A percentile compares a stretch with the other conserved stretches of the same genome.
Evolutionary conservation across 805 yeast species (phyloP).

Genomic region (baker's yeast (Saccharomyces cerevisiae)): DNA sequence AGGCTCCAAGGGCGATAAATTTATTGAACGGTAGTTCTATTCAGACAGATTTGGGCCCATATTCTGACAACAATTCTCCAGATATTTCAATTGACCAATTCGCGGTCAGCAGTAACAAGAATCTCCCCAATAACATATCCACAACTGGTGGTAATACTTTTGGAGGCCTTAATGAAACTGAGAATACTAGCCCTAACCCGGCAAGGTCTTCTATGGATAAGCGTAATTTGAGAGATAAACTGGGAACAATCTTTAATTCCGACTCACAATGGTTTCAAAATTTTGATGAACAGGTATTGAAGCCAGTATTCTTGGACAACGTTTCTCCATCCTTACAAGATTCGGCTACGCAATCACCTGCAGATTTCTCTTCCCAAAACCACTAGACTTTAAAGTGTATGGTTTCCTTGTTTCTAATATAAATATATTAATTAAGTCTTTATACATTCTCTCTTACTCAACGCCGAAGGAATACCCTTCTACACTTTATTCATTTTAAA

Average conservation of each 20-base stretch:
- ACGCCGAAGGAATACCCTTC: background rate
- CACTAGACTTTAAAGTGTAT: conserved; percentile 2
- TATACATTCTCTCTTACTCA: background rate
- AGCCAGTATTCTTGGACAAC: conserved; percentile 79
- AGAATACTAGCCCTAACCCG: background rate
- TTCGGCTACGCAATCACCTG: background rate
- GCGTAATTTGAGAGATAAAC: conserved; percentile 5
- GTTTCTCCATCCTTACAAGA: background rate
- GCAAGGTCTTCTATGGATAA: background rate
- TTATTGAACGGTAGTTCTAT: conserved; percentile 1
- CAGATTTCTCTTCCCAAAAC: background rate
- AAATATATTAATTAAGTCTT: background rate
- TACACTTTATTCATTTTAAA: background rate
- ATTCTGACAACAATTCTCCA: conserved; percentile 24
- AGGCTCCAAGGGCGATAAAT: conserved; percentile 41
- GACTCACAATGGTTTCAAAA: conserved; percentile 81
- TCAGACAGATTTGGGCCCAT: conserved; percentile 9
- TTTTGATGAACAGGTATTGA: conserved; percentile 87
- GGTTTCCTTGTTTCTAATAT: background rate
- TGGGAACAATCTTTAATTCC: conserved; percentile 22
- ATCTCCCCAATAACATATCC: background rate
- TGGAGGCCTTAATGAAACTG: background rate
- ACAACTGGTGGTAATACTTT: background rate
- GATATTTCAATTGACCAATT: conserved; percentile 15
- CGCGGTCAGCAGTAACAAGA: conserved; percentile 4